Base-by-base conservation (phyloP, 768 basidiomycete species). In the Amanita subjunquillea region DNA sequence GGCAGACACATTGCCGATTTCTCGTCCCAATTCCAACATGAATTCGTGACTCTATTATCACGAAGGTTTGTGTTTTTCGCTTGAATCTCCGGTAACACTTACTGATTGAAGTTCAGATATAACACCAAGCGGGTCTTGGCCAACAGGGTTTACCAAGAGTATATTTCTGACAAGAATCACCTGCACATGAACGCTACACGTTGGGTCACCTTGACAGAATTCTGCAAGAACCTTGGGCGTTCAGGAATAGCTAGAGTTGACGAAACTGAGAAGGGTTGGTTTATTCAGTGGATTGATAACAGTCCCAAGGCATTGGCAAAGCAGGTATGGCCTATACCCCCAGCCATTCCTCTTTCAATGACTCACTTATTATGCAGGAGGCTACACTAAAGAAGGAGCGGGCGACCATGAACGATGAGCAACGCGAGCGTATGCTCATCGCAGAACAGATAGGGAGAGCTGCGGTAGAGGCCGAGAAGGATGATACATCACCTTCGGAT, bases 251-350 rank as follows among this genome's bases (percentile, higher is more conserved):
- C 86, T 4, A 80, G 89, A 57, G 96, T 96, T 25, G 96, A 98
- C 63, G 95, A 98, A 71, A 97, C 92, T 42, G 96, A 98, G 70
- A 96, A 99, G 71, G 96, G 96, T 0, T 93, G 90, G 84, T 99
- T 94, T 66, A 77, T 99, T 56, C 82, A 86, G 34, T 99, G 96
- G 96, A 89, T 99, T 50, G 96, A 99, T 67, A 97, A 78, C 67
- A 89, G 88, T 53, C 96, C 96, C 12, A 90, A 92, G 61, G 92
- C 96, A 2, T 73, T 99, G 32, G 91, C 89, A 6, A 91, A 92
- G 71, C 85, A 86, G 67, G 87, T 87, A 57, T 60, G 78, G 69
- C 34, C 39, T 34, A 53, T 15, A 22, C 20, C 27, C 34, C 39
- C 17, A 40, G 8, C 17, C 30, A 43, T 40, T 53, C 45, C 32